Base-by-base conservation (phyloP, 2,329 filamentous ascomycete genomes). In the Fusarium sterilihyphosum region DNA sequence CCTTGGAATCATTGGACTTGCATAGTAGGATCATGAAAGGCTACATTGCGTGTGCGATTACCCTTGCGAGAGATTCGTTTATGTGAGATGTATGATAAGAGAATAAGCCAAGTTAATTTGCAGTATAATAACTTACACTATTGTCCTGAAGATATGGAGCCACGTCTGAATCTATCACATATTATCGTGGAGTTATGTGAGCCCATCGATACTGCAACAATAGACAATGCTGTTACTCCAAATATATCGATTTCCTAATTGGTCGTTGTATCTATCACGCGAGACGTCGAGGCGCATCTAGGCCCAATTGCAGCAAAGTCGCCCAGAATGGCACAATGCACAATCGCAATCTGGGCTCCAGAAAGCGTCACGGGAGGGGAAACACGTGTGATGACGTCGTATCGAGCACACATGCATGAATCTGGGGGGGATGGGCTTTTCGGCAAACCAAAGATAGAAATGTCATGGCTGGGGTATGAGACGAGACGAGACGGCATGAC, bases 351-450 rank as follows among this genome's bases (percentile, higher is more conserved):
- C 69, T 53, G 37, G 53, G 62, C 71, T 52, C 60, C 53, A n/a
- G 60, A 61, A 54, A 57, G 66, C 64, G 72, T 77, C 65, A 77
- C 68, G 49, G 54, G 62, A 61, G 62, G 38, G 18, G 37, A 54
- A 61, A 59, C 67, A 73, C 54, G 71, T 64, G 66, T 68, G 71
- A 73, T 73, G 71, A 73, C 71, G 71, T 73, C 41, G 66, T 62
- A 70, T 57, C 46, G 20, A 37, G 17, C 3, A 53, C 52, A 50
- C 20, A 63, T 63, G 71, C 71, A 74, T 71, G 58, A 67, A 71
- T 67, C 50, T 66, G 47, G 46, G 44, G 52, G 53, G 17, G 31
- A 33, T 33, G n/a, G 43, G 37, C 38, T 35, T 67, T 68, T 43
- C 49, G 31, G 46, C 44, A 58, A 53, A 33, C 57, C 66, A 67